Base-by-base conservation (phyloP, 140 eudicot genomes). In the Stevia rebaudiana region DNA sequence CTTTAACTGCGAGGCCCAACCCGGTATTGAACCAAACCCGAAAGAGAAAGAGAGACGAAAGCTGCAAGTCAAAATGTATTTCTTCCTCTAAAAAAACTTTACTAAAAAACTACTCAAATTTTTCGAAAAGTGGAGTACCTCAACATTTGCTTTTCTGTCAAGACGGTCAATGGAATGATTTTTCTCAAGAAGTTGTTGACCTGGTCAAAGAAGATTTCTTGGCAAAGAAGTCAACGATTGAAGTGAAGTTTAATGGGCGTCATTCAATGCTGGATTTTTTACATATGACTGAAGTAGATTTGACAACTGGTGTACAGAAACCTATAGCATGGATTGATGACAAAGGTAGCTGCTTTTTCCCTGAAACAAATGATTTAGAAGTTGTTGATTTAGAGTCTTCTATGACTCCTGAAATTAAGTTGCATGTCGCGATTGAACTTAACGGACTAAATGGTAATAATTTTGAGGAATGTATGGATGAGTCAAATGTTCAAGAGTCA, bases 311-410 rank as follows among this genome's bases (percentile, higher is more conserved):
- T 61, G 28, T 50, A 18, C 80, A 75, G 49, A 78, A 82, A 41
- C 96, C 98, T 21, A 87, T 91, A 55, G 95, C 96, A 2, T 91
- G 98, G 98, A 91, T 91, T 63, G 98, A 91, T 75, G 89, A 80
- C 49, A 73, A 53, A 24, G 96, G 91, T 16, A 70, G 71, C 53
- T 82, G 95, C 46, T 91, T 84, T 65, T 87, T 91, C 62, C 98
- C 96, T 17, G 94, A 87, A 78, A n/a, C 70, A 17, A 73, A 78
- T 69, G 68, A 65, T 9, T 37, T 56, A 52, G 72, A 40, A 50
- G 18, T 41, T 69, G 57, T 36, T 18, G 84, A 57, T 40, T 18
- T 48, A 11, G 80, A 63, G 65, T 55, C 76, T 22, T 37, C 49
- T 41, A 79, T 64, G 49, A 24, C 77, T 30, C 66, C 73, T 52